Evolutionary conservation across 805 yeast genomes (phyloP), one percentile per base, ranked within the genome.

Genomic region (Cyberlindnera nakhonratchasimensis): DNA sequence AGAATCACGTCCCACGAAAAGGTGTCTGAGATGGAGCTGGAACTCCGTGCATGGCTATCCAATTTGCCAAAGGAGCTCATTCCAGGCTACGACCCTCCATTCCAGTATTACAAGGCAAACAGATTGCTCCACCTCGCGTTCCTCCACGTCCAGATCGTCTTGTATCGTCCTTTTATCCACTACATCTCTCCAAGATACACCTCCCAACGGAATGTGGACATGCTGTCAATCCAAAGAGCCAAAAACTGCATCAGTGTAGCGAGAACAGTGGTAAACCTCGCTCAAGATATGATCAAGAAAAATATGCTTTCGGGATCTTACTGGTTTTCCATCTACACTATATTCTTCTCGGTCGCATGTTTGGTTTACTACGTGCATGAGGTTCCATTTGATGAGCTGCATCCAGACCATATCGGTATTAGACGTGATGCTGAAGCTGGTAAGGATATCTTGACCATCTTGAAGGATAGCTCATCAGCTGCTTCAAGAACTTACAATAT

Each of bases 311-410:
- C 81, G 50, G 96, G 96, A 1, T 85, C 93, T 2, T 90, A 89
- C 58, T 88, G 96, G 96, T 89, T 87, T 58, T 80, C 93, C 6
- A 84, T 86, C 57, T 89, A 89, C 61, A 86, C 96, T 0, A 82
- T 89, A 5, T 89, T 88, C 60, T 87, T 86, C 64, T 81, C 95
- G 3, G 88, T 88, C 46, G 95, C 96, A 1, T 85, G 95, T 56
- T 69, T 88, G 53, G 84, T 86, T 14, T 86, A 82, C 55, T 87
- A 86, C 58, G 83, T 78, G 43, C 91, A 86, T 61, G 77, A 71
- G 43, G 70, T 66, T 5, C 69, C 71, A 22, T 56, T 61, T 19
- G 76, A 74, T 41, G 65, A 68, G 17, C 63, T 62, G 13, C 75
- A 73, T 46, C 65, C 71, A 1, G 78, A 82, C 47, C 80, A 80